Percentiles rank a stretch among this genome's conserved stretches.
These are phyloP conservation scores for Juncus effusus DNA, from an alignment of 176 grass and related monocot species.

Conservation along the genomic window DNA sequence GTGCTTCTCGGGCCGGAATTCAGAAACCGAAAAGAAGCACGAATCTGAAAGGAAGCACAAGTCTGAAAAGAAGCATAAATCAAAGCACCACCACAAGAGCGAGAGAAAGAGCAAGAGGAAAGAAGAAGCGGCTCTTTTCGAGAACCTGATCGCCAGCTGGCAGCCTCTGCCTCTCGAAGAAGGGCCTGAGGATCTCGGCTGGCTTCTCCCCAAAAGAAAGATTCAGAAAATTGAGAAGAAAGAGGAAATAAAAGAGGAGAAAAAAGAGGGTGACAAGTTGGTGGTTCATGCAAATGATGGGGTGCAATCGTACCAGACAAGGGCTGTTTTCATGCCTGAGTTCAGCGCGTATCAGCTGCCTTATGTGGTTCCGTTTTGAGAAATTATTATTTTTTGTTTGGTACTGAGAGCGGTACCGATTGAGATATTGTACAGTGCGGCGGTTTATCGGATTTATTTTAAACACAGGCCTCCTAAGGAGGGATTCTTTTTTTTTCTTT, in stretches of 20 bases:
- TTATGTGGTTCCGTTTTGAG: constrained; percentile 33
- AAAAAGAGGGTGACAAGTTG: background rate
- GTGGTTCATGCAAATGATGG: background rate
- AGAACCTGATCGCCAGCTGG: constrained; percentile 28
- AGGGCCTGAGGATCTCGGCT: constrained; percentile 8
- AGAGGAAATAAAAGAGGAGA: background rate
- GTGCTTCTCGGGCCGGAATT: constrained; percentile 22
- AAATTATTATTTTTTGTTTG: constrained; percentile 1
- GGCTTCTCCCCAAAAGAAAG: constrained; percentile 10
- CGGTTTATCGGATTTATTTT: too few species aligned
- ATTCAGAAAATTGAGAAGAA: background rate
- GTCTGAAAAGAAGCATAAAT: background rate
- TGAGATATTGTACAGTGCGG: constrained; percentile 11
- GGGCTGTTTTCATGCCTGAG: constrained; percentile 24
- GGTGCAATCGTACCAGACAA: background rate
- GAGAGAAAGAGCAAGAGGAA: constrained; percentile 2
- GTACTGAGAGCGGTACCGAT: background rate
- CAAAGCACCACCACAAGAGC: background rate
- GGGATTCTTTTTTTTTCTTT: too few species aligned
- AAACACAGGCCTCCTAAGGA: too few species aligned
- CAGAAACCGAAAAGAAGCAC: background rate
- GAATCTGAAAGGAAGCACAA: background rate
- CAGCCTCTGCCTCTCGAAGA: constrained; percentile 1
- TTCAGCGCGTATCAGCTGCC: constrained; percentile 31
- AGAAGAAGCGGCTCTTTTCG: background rate